Base-by-base conservation (phyloP, 805 yeast species). In the Saccharomycopsis oosterbeekiorum region DNA sequence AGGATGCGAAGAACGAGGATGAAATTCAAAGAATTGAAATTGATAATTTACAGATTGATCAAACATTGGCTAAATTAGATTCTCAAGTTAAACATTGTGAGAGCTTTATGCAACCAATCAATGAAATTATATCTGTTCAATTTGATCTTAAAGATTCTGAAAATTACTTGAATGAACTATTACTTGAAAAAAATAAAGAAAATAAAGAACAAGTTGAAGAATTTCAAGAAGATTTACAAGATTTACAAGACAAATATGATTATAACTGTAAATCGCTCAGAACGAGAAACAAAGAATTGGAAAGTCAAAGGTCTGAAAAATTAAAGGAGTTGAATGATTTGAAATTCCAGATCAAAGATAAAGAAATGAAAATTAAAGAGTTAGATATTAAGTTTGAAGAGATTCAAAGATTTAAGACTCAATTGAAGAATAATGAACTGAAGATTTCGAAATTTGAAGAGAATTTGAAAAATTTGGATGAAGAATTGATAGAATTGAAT, bases 291-390 rank as follows among this genome's bases (percentile, higher is more conserved):
- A 70, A 68, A 12, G 64, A 66, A 2, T 62, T 77, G 6, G 65
- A 65, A 2, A 81, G 79, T 24, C 74, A 75, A 8, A 78, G 78
- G 65, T 86, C 83, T 57, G 60, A 67, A 4, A 69, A 71, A 9
- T 78, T 80, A 29, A 75, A 75, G 53, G 82, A 79, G 42, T 60
- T 80, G 21, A 73, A 75, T 8, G 70, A 75, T 14, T 65, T 84
- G 24, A 86, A 85, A 62, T 77, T 74, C 40, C 70, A 71, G 41
- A 70, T 84, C 14, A 83, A 83, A 62, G 88, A 84, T 65, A 76
- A 78, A 59, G 75, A 76, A 66, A 69, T 86, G 54, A 66, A 68
- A 2, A 79, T 88, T 29, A 80, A 82, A 65, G 77, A 79, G 54
- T 69, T 83, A 60, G 88, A 85, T 67, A 76, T 74, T 56, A 72